These are phyloP conservation scores for Colletotrichum trifolii DNA, from an alignment of 2,329 filamentous ascomycete species.

Conservation along the genomic window DNA sequence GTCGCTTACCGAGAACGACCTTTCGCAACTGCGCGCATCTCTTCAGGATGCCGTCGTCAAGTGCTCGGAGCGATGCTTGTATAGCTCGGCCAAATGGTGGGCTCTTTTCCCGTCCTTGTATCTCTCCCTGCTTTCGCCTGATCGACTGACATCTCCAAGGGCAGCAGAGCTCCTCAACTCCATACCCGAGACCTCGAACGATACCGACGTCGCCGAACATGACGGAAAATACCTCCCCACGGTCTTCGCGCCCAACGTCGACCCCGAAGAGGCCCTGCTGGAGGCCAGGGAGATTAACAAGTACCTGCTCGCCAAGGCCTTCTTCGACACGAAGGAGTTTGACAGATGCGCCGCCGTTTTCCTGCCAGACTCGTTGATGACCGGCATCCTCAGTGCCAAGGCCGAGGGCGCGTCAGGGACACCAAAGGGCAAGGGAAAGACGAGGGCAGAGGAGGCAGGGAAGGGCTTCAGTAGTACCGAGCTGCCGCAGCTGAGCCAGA, in stretches of 20 bases:
- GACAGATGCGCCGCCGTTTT: constrained; percentile 93
- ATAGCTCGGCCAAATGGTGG: constrained; percentile 96
- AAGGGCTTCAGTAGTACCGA: constrained; percentile 41
- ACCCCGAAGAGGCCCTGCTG: constrained; percentile 78
- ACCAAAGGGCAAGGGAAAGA: constrained; percentile 72
- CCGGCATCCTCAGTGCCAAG: constrained; percentile 68
- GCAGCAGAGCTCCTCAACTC: constrained; percentile 93
- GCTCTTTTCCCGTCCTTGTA: constrained; percentile 10
- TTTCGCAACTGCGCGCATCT: constrained; percentile 74
- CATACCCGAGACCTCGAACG: constrained; percentile 70
- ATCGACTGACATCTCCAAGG: constrained; percentile 62
- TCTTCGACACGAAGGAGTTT: constrained; percentile 95
- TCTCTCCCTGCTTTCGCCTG: neutral
- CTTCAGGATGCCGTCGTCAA: constrained; percentile 88
- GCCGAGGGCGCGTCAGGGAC: constrained; percentile 50
- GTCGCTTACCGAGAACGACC: constrained; percentile 66
- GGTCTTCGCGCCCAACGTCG: constrained; percentile 67
- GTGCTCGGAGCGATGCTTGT: constrained; percentile 94
- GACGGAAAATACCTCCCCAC: constrained; percentile 55
- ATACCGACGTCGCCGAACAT: constrained; percentile 59
- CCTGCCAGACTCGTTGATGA: constrained; percentile 81
- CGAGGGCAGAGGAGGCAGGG: constrained; percentile 38
- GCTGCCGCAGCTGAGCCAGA: constrained; percentile 79
- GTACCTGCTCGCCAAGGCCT: constrained; percentile 90
- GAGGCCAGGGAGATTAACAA: constrained; percentile 84